These are phyloP conservation scores for Alternaria brassicicola DNA, from an alignment of 2,329 filamentous ascomycete species.

Conservation along the genomic window DNA sequence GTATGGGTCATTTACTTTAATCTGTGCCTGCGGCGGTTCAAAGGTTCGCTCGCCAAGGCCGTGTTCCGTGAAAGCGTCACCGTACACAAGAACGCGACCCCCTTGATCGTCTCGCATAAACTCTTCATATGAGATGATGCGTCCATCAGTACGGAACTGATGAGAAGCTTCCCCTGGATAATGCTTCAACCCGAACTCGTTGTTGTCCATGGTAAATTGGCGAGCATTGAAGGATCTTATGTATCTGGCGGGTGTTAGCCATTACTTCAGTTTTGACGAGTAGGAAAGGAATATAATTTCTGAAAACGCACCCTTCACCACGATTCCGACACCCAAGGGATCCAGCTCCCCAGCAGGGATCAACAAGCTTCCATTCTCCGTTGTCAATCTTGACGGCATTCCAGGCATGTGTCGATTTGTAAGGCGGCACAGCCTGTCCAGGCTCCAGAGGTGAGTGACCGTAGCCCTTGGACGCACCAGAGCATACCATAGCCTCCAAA, in stretches of 20 bases:
- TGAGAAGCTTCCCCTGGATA: conserved; percentile 72
- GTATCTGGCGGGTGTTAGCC: conserved; percentile 55
- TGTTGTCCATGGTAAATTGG: conserved; percentile 70
- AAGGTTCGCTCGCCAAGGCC: conserved; percentile 64
- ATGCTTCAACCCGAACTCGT: conserved; percentile 80
- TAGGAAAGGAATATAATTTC: conserved; percentile 5
- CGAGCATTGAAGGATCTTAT: conserved; percentile 67
- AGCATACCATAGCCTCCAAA: conserved; percentile 74
- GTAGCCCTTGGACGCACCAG: conserved; percentile 85
- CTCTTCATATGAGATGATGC: conserved; percentile 75
- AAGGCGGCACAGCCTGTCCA: conserved; percentile 69
- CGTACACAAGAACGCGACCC: conserved; percentile 50
- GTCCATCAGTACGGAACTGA: conserved; percentile 78
- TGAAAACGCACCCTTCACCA: conserved; percentile 59
- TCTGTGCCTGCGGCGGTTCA: conserved; percentile 63
- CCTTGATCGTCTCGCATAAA: conserved; percentile 69
- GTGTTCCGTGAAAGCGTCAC: conserved; percentile 46
- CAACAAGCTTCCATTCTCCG: conserved; percentile 88
- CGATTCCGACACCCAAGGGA: conserved; percentile 54
- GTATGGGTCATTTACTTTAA: conserved; percentile 63
- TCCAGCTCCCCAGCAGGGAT: conserved; percentile 92
- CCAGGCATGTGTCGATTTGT: conserved; percentile 79
- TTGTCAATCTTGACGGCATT: conserved; percentile 88
- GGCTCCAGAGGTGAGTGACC: conserved; percentile 69
- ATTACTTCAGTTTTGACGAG: background rate